Conservation (phyloP, 768 basidiomycete genomes). For the Suillus americanus region DNA sequence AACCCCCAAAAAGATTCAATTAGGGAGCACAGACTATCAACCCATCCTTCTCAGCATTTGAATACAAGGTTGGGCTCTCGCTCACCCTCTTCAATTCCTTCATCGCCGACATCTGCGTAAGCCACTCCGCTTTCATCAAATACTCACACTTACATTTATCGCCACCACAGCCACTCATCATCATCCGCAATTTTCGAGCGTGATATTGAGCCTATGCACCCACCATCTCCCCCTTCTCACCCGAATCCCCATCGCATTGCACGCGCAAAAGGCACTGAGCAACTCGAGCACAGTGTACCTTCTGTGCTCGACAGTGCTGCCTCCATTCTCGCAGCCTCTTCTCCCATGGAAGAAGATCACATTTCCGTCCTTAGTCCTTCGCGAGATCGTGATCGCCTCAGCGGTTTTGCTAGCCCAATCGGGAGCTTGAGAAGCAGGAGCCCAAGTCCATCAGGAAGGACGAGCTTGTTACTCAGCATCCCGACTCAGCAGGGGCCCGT, state of each 20-base stretch:
- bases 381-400: slow-evolving; percentile 32
- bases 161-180: slow-evolving; percentile 52
- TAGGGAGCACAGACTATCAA: slow-evolving; percentile 39
- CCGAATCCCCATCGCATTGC: slow-evolving; percentile 73
- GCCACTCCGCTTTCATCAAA: slow-evolving; percentile 12
- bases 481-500: slow-evolving; percentile 31
- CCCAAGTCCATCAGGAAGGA: slow-evolving; percentile 56
- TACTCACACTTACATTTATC: slow-evolving; percentile 11
- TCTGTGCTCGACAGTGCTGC: slow-evolving; percentile 86
- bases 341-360: slow-evolving; percentile 49
- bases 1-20: slow-evolving; percentile 29
- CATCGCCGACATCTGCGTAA: slow-evolving; percentile 77
- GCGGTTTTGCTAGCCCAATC: slow-evolving; percentile 67
- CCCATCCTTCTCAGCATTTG: slow-evolving; percentile 49
- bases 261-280: slow-evolving; percentile 68
- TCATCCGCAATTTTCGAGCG: slow-evolving; percentile 92
- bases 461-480: slow-evolving; percentile 50
- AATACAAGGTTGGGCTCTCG: slow-evolving; percentile 56
- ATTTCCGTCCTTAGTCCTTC: slow-evolving; percentile 65
- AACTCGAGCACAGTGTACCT: slow-evolving; percentile 78
- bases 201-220: slow-evolving; percentile 69
- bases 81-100: slow-evolving; percentile 75
- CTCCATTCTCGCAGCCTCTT: slow-evolving; percentile 54
- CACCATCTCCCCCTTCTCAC: slow-evolving; percentile 37
- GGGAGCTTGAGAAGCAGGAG: slow-evolving; percentile 62